Conservation (phyloP, 768 basidiomycete genomes). For the Naematelia aurantialba region DNA sequence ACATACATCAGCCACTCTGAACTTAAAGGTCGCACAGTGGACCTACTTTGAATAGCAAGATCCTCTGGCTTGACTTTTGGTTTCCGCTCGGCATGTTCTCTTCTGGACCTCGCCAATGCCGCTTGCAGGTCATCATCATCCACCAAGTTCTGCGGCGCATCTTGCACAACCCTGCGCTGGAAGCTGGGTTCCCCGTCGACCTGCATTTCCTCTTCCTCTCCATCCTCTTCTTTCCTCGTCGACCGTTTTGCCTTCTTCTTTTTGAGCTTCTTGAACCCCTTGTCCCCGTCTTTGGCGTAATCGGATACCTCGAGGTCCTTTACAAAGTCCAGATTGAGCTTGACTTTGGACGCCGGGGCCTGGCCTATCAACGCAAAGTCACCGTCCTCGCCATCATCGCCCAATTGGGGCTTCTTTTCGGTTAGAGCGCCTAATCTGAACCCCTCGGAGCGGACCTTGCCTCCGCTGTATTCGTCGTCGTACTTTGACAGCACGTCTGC, state of each 20-base stretch:
- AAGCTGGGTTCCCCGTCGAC: constrained; percentile 71
- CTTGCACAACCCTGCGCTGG: constrained; percentile 58
- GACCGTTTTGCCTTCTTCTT: constrained; percentile 84
- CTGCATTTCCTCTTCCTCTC: constrained; percentile 62
- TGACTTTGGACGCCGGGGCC: constrained; percentile 56
- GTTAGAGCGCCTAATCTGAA: constrained; percentile 70
- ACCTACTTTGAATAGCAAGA: constrained; percentile 67
- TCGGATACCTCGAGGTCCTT: constrained; percentile 84
- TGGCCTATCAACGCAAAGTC: constrained; percentile 64
- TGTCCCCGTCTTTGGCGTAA: constrained; percentile 84
- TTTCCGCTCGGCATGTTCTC: constrained; percentile 70
- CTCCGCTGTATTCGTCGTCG: constrained; percentile 79
- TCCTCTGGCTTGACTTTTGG: constrained; percentile 79
- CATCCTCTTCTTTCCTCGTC: constrained; percentile 63
- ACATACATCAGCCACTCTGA: constrained; percentile 38
- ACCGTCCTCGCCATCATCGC: constrained; percentile 52
- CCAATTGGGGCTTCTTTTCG: constrained; percentile 49
- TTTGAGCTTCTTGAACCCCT: constrained; percentile 95
- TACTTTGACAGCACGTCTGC: constrained; percentile 83
- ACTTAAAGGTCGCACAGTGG: neutral
- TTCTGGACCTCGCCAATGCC: constrained; percentile 77
- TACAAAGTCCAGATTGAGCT: constrained; percentile 76
- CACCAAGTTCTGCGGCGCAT: constrained; percentile 83
- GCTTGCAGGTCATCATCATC: constrained; percentile 98
- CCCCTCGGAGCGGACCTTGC: constrained; percentile 60